These are phyloP conservation scores for Pythium periplocum DNA, from an alignment of 352 stramenopile species.

Conservation along the genomic window DNA sequence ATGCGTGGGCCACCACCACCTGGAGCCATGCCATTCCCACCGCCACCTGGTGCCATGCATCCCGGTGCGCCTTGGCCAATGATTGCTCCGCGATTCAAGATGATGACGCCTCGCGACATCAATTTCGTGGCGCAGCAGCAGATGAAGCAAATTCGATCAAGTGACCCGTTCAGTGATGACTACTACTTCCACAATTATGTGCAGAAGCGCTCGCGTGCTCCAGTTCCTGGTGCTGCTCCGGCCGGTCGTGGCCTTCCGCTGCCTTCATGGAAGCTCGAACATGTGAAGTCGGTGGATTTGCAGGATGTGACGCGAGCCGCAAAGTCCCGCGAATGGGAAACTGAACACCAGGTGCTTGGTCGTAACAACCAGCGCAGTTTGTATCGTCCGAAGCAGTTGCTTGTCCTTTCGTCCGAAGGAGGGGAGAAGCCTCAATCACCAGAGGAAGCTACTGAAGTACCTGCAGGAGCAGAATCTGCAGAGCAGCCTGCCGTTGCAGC, in stretches of 20 bases:
- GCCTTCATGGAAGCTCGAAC: constrained; percentile 80
- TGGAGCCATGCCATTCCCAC: constrained; percentile 11
- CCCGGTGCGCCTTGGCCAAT: constrained; percentile 8
- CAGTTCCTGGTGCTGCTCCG: constrained; percentile 16
- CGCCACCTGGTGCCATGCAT: constrained; percentile 28
- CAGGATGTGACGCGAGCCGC: constrained; percentile 51
- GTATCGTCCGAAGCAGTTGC: constrained; percentile 66
- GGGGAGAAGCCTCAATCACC: constrained; percentile 10
- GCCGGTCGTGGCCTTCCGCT: constrained; percentile 34
- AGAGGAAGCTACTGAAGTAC: constrained; percentile 7
- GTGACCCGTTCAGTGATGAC: constrained; percentile 85
- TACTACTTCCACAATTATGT: constrained; percentile 86
- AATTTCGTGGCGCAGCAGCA: constrained; percentile 84
- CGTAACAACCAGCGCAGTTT: constrained; percentile 75
- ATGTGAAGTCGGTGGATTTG: constrained; percentile 71
- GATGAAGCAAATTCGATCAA: constrained; percentile 82
- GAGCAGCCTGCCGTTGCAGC: constrained; percentile 17
- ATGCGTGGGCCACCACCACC: constrained; percentile 31
- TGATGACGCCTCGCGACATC: constrained; percentile 84
- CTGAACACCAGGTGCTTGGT: constrained; percentile 65
- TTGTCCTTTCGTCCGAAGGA: constrained; percentile 34
- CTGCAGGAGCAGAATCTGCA: constrained; percentile 10
- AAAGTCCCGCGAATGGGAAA: constrained; percentile 73
- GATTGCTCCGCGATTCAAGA: constrained; percentile 46
- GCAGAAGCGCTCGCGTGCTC: constrained; percentile 60